Evolutionary conservation across 768 basidiomycete species (phyloP), one percentile per base, ranked within the genome.

Genomic region (Kwoniella botswanensis): DNA sequence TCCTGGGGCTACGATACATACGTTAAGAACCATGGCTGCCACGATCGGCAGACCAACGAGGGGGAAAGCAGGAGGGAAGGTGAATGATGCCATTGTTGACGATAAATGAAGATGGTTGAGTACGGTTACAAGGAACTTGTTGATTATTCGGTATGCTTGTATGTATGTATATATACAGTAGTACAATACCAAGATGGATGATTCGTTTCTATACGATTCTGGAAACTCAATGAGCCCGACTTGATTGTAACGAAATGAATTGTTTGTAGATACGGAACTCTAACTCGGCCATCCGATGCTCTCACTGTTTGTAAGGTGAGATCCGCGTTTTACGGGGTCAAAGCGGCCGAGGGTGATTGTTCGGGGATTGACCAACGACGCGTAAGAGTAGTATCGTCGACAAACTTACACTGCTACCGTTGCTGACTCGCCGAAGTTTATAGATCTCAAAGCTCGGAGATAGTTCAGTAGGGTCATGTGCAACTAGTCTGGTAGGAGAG

Each of bases 21-120:
- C 78, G 63, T 72, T 68, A 24, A 79, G 71, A 54, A 71, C 26
- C 43, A 73, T 62, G 11, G 67, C 44, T n/a, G 61, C 63, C 46
- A 63, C 67, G 50, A 80, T 4, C 4, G 73, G 76, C 9, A 79
- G 66, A 41, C 78, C 78, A 55, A 79, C 75, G 65, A 79, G 29
- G 18, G 78, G 72, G 78, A 73, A 78, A 15, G 61, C 64, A 22
- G 74, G 50, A 46, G 74, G 71, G 60, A 80, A 56, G 62, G 62
- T 44, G 60, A 75, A n/a, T 9, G 56, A 65, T 35, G 59, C 42
- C 52, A 21, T 60, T 52, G 63, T 24, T 41, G 26, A 44, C 18
- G 43, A 62, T 26, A 12, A 4, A 55, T 55, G 11, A 24, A 6
- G n/a, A 55, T 55, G 46, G 46, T 50, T 50, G 6, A 35, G 35